A percentile compares a stretch with the other conserved stretches of the same genome.
Conservation (phyloP, 495 filamentous ascomycete species). For the Extremus antarcticus region DNA sequence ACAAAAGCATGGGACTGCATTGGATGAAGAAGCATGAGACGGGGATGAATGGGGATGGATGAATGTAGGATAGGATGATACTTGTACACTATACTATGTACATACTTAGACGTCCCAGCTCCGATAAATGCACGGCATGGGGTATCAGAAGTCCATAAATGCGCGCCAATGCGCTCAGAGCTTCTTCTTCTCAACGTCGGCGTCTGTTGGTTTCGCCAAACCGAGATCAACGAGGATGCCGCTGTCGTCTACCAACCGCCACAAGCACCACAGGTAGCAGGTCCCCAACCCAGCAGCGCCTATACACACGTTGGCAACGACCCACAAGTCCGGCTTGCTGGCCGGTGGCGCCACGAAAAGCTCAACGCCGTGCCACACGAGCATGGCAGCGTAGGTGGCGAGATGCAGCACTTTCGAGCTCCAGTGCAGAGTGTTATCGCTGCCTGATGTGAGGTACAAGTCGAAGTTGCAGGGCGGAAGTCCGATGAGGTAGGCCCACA, state of each 20-base stretch:
- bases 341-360: conserved; percentile 52
- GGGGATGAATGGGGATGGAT: no score
- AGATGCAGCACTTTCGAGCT: conserved; percentile 58
- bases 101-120: neutral
- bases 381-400: conserved; percentile 64
- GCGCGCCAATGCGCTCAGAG: conserved; percentile 4
- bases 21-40: conserved; percentile 6
- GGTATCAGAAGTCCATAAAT: neutral
- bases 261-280: conserved; percentile 83
- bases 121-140: neutral
- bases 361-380: conserved; percentile 69
- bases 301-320: conserved; percentile 76
- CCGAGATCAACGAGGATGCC: conserved; percentile 16
- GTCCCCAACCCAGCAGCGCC: conserved; percentile 76
- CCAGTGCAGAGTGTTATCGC: conserved; percentile 32
- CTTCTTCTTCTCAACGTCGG: conserved; percentile 12
- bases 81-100: no score
- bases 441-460: conserved; percentile 38
- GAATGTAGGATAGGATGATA: no score
- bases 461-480: conserved; percentile 66
- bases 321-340: conserved; percentile 84
- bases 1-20: no score
- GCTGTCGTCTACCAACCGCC: conserved; percentile 56
- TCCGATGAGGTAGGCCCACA: conserved; percentile 86
- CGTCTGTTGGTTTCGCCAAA: conserved; percentile 4